Base-by-base conservation (phyloP, 2,329 filamentous ascomycete genomes). In the Trichophyton mentagrophytes region DNA sequence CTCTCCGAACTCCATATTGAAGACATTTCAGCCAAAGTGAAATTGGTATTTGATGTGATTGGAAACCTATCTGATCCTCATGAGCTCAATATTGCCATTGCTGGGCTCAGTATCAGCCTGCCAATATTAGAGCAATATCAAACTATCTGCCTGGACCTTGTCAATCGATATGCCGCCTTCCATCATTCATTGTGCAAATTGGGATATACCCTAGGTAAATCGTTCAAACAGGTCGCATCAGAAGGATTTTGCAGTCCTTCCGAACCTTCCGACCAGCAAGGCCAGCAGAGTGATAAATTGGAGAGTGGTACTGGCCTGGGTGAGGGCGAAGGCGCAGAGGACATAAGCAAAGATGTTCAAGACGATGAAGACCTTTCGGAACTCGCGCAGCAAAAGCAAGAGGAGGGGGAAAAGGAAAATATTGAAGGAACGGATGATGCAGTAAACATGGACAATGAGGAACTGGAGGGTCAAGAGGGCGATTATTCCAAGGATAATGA, bases 281-380 rank as follows among this genome's bases (percentile, higher is more conserved):
- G 83, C 20, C 82, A 88, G 62, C 82, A 88, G 62, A 81, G 83
- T 25, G 89, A 91, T 11, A 88, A 95, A 67, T 79, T 96, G 33
- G 92, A 99, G 73, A 85, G 85, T 42, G 95, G 95, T 15, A 97
- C 91, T 9, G 95, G 93, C 38, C 84, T 99, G 25, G 95, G 93
- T 20, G 93, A 96, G 53, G 95, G 93, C 9, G 89, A 96, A 72
- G 95, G 92, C 17, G 91, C 88, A 3, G 91, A 99, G 70, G 92
- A 99, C 72, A 97, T 99, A 65, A 97, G 91, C 74, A 97, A 99
- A 71, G 93, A 99, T 69, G 87, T 99, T 55, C 85, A 89, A 64
- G 87, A 92, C 15, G 92, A 99, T 63, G 93, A 99, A 71, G 91
- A 99, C 70, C 77, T 99, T 3, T 85, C 88, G 0, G 93, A 99